phyloP scores from a whole-genome alignment of 176 grass and related monocot species.

The Calamus simplicifolius region DNA sequence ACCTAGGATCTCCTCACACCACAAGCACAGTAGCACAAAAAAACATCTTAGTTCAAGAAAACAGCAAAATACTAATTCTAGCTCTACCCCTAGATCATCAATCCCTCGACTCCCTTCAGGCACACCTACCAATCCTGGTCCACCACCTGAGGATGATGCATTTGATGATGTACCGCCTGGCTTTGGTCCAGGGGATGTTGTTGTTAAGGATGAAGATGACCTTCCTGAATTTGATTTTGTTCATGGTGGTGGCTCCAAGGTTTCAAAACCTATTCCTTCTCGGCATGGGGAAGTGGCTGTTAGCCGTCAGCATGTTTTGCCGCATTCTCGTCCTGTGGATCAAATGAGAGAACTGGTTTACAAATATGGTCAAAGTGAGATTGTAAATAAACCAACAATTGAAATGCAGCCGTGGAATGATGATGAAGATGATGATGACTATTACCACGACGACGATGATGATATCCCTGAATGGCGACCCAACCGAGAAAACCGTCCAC shows the following conservation, averaged over 20 bases:
- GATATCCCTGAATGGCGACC: conserved; percentile 74
- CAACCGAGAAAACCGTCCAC: conserved; percentile 18
- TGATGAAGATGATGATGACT: conserved; percentile 1
- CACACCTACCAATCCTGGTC: conserved; percentile 14
- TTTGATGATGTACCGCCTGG: conserved; percentile 34
- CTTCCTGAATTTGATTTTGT: conserved; percentile 46
- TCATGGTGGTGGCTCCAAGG: conserved; percentile 10
- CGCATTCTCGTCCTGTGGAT: conserved; percentile 8
- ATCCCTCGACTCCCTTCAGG: conserved; percentile 7
- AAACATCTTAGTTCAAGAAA: conserved; percentile 29
- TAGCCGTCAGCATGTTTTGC: not conserved
- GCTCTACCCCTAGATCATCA: conserved; percentile 14
- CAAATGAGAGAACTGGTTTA: conserved; percentile 35
- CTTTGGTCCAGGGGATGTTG: conserved; percentile 25
- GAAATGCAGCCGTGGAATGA: conserved; percentile 26
- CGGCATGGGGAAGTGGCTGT: not conserved
- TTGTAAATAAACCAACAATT: conserved; percentile 14
- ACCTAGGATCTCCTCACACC: conserved; percentile 27
- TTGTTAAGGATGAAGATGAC: conserved; percentile 40
- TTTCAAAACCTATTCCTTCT: conserved; percentile 1
- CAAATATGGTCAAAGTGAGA: conserved; percentile 34
- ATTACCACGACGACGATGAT: no score
- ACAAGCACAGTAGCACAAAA: conserved; percentile 27
- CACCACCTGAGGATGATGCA: conserved; percentile 17
- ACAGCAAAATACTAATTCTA: conserved; percentile 31